phyloP scores from a whole-genome alignment of 2,329 filamentous ascomycete species.

The Cordyceps cicadae region DNA sequence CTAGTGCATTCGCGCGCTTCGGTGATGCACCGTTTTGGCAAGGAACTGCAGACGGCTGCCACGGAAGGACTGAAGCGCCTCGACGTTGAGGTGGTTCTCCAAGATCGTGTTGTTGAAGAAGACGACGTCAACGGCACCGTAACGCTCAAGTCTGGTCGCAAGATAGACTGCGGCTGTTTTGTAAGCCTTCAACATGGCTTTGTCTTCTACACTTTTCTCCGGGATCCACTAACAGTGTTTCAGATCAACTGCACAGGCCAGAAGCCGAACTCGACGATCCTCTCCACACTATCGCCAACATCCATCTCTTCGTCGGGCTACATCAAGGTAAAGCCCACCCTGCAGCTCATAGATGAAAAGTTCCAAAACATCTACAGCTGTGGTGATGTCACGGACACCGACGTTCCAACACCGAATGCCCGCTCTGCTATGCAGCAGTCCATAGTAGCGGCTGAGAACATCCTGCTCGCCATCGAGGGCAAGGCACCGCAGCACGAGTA shows the following conservation, averaged over 20 bases:
- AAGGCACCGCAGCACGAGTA: conserved; percentile 32
- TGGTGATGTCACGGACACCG: conserved; percentile 53
- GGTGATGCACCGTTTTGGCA: conserved; percentile 45
- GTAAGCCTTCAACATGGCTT: conserved; percentile 24
- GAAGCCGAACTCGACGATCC: conserved; percentile 43
- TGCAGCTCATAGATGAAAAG: conserved; percentile 44
- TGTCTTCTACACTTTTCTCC: not conserved
- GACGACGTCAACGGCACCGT: conserved; percentile 29
- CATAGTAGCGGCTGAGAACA: conserved; percentile 40
- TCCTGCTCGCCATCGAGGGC: conserved; percentile 38
- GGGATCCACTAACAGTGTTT: not conserved
- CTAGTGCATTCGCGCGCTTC: conserved; percentile 48
- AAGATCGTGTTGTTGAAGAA: conserved; percentile 35
- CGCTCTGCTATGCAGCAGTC: conserved; percentile 48
- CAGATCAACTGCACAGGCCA: conserved; percentile 51
- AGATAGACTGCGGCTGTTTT: conserved; percentile 41
- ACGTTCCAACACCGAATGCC: conserved; percentile 41
- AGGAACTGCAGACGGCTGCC: conserved; percentile 31
- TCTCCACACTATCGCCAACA: conserved; percentile 33
- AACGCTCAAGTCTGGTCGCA: conserved; percentile 36
- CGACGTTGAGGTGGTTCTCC: conserved; percentile 42
- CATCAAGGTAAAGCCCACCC: conserved; percentile 45
- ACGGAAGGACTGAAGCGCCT: conserved; percentile 35
- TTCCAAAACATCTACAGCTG: conserved; percentile 50
- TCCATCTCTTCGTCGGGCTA: conserved; percentile 39